phyloP scores from a whole-genome alignment of 441 rosid species.

The Eruca vesicaria region DNA sequence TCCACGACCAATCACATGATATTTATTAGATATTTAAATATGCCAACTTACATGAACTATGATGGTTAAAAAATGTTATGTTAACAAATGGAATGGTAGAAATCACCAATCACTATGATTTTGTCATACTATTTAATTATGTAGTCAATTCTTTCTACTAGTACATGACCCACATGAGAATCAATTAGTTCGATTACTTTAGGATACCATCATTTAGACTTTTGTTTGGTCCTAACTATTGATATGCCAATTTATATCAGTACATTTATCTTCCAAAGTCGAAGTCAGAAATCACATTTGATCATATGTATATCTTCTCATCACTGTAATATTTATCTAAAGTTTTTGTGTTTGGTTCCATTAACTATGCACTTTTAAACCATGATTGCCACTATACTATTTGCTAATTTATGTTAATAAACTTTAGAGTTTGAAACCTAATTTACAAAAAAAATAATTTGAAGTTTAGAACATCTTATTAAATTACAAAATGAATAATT shows the following conservation, averaged over 20 bases:
- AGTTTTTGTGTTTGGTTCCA: background rate
- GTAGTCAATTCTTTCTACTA: slow-evolving; percentile 7
- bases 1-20: slow-evolving; percentile 25
- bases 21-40: background rate
- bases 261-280: background rate
- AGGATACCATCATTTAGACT: slow-evolving; percentile 14
- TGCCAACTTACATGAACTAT: slow-evolving; percentile 27
- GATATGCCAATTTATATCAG: background rate
- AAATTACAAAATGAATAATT: background rate
- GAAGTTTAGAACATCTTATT: background rate
- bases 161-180: slow-evolving; percentile 16
- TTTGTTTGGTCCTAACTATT: slow-evolving; percentile 1
- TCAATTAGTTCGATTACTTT: slow-evolving; percentile 23
- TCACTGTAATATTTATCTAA: background rate
- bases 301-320: background rate
- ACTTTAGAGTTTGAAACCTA: background rate
- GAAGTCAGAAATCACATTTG: background rate
- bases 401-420: background rate
- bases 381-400: background rate
- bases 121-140: background rate
- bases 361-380: background rate
- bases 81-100: slow-evolving; percentile 18
- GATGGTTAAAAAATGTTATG: slow-evolving; percentile 11
- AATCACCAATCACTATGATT: background rate
- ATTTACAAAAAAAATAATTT: background rate